Percentiles rank a stretch among this genome's conserved stretches.
phyloP scores from a whole-genome alignment of 805 yeast species.

The Suhomyces xylopsoci region DNA sequence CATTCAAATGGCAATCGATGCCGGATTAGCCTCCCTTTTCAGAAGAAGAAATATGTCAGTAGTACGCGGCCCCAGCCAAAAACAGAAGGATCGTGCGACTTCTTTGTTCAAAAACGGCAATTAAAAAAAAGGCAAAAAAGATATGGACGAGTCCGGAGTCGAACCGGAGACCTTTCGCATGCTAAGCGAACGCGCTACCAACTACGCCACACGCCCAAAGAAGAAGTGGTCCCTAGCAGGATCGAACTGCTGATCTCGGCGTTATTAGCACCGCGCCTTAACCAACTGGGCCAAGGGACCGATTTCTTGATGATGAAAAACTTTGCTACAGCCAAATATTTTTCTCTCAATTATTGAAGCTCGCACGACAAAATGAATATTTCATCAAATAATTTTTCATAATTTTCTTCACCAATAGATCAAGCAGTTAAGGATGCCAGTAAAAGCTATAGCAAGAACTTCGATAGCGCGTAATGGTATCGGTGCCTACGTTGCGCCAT shows the following conservation, averaged over 20 bases:
- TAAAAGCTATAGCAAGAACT: slow-evolving; percentile 56
- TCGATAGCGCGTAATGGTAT: slow-evolving; percentile 73
- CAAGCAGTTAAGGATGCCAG: slow-evolving; percentile 39
- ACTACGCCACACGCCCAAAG: slow-evolving; percentile 74
- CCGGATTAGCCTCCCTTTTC: background rate
- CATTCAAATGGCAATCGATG: background rate
- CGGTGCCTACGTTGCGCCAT: slow-evolving; percentile 70
- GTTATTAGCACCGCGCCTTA: slow-evolving; percentile 54
- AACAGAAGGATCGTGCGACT: slow-evolving; percentile 1
- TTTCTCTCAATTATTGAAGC: background rate
- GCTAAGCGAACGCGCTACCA: slow-evolving; percentile 81
- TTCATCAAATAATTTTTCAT: slow-evolving; percentile 5
- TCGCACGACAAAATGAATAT: slow-evolving; percentile 2
- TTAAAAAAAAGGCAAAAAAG: background rate
- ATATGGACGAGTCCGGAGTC: slow-evolving; percentile 75
- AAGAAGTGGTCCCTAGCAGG: slow-evolving; percentile 74
- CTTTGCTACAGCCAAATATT: too few relatives aligned
- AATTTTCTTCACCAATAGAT: background rate
- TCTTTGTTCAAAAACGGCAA: background rate
- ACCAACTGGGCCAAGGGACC: slow-evolving; percentile 56
- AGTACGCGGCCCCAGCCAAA: background rate
- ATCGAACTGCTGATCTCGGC: slow-evolving; percentile 81
- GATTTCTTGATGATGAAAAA: background rate
- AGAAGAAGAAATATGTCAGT: background rate
- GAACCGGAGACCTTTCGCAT: slow-evolving; percentile 79